These are phyloP conservation scores for Botrytis galanthina DNA, from an alignment of 2,329 filamentous ascomycete genomes.

Conservation along the genomic window DNA sequence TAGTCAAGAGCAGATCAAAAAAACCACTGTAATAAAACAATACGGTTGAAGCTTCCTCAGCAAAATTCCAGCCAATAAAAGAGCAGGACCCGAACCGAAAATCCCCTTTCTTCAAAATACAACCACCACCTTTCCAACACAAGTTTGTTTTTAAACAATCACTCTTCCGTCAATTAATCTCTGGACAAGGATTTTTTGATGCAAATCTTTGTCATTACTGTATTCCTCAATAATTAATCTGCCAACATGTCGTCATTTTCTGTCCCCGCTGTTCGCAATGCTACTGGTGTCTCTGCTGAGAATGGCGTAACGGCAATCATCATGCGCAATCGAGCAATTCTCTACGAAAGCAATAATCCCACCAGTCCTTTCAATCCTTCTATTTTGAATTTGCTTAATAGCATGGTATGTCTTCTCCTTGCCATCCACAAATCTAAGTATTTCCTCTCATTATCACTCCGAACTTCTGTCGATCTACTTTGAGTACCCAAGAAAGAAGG, in stretches of 20 bases:
- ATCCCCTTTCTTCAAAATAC: conserved; percentile 5
- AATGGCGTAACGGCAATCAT: conserved; percentile 2
- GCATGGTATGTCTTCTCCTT: not conserved
- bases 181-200: not conserved
- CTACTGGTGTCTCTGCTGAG: not conserved
- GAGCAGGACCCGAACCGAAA: not conserved
- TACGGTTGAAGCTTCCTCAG: not conserved
- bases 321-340: not conserved
- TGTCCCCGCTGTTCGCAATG: not conserved
- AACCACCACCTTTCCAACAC: not conserved
- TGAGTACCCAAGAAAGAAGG: not conserved
- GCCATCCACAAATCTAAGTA: no score
- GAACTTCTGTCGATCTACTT: not conserved
- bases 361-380: not conserved
- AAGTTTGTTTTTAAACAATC: not conserved
- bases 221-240: not conserved
- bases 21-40: not conserved
- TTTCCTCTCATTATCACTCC: not conserved
- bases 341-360: not conserved
- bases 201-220: not conserved
- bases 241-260: not conserved
- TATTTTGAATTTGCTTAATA: not conserved
- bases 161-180: not conserved
- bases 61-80: not conserved
- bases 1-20: no score